Base-by-base conservation (phyloP, 192 early-diverging fungal genomes). In the Backusella australiensis region DNA sequence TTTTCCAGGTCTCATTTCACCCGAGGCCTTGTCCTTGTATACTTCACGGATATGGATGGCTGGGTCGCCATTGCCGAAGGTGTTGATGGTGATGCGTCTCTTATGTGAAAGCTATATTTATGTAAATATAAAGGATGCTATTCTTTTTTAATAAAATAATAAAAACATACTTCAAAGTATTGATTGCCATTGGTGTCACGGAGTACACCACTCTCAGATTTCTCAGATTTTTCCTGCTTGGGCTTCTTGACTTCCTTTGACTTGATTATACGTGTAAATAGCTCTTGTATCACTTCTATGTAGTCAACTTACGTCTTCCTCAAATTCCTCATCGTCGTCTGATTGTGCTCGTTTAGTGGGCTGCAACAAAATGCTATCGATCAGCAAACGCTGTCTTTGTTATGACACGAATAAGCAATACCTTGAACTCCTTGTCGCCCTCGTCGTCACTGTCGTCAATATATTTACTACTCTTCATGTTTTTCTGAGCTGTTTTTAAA, bases 1-100 rank as follows among this genome's bases (percentile, higher is more conserved):
- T 71, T 79, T 79, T 21, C 78, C 78, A 32, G 52, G 69, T 32
- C 49, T 39, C n/a, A 32, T 46, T 53, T 79, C 78, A n/a, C 74
- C 74, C 6, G 68, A 35, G 1, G 36, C 66, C 6, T 67, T 35
- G 39, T 78, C 72, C 36, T 53, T 75, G 63, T 76, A 76, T 1
- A 69, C 52, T 34, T 79, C 78, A 7, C 78, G 67, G 6, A 79
- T 71, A 70, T 79, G 73, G 11, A 79, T 52, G 17, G 67, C 44
- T 6, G 69, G 46, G 4, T 70, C 78, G 2, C 78, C 78, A n/a
- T 52, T 66, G 11, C 68, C n/a, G 34, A 79, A 79, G 35, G 74
- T 41, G 15, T 52, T 53, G 2, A 79, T 49, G 15, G 78, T 79
- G 21, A 79, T 35, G 36, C 73, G 42, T 35, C 78, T 56, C 34